Evolutionary conservation across 2,329 filamentous ascomycete genomes (phyloP), one percentile per base, ranked within the genome.

Genomic region (Talaromyces sp.): DNA sequence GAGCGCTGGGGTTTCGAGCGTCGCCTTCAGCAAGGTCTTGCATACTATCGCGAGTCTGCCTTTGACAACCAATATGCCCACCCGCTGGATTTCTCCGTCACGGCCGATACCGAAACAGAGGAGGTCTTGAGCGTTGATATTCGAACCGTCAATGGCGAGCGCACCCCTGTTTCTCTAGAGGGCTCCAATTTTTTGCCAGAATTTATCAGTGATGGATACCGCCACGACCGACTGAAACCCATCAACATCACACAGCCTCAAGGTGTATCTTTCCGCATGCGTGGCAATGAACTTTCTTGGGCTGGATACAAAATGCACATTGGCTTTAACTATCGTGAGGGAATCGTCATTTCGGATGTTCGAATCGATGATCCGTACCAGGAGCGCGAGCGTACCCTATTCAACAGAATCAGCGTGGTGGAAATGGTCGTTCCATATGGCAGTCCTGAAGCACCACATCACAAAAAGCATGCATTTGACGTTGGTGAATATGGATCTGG

Each of bases 221-320:
- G 91, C 27, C 87, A 79, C 2, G 88, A 93, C 65, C 85, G 19
- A 80, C 74, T 96, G 57, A 96, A 95, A 80, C 90, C 91, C 1
- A 88, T 95, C 73, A 87, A 92, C 72, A 92, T 94, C 69, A 91
- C 88, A 1, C 91, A 95, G 70, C 91, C 91, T 0, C 90, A 95
- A 67, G 92, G 92, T 12, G 91, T 96, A 0, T 94, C 90, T 0
- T 97, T 96, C 80, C 85, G 81, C 26, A 79, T 96, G 66, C 83
- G 87, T 2, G 90, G 90, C 1, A 80, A 91, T 9, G 85, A 85
- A 52, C 82, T 96, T 56, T 85, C 86, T 64, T 96, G 92, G 92
- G 91, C 96, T 74, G 96, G 94, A 70, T 97, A 91, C 89, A 93
- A 85, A 68, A 85, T 96, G 65, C 92, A 96, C 73, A 85, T 97